Base-by-base conservation (phyloP, 2,329 filamentous ascomycete species). In the Clonostachys solani region DNA sequence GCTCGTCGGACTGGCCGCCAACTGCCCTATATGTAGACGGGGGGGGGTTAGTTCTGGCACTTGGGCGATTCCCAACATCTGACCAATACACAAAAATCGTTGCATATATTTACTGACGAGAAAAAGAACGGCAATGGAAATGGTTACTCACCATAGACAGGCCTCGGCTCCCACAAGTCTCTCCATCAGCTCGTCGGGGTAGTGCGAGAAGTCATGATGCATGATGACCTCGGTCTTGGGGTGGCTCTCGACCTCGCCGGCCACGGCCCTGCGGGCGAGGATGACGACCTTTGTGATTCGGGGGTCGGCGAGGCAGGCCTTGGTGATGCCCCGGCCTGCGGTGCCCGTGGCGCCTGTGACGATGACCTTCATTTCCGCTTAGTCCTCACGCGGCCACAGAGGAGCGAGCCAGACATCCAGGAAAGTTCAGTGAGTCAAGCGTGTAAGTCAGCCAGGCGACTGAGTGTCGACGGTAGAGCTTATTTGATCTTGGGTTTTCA, bases 81-180 rank as follows among this genome's bases (percentile, higher is more conserved):
- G n/a, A 29, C 3, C 23, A 10, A 10, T 10, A 10, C 23, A 29
- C 23, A 29, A 29, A 4, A 2, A 19, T 10, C 23, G 23, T 29
- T 29, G 9, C 19, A 29, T 29, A 29, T 29, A 40, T 40, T 16
- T 5, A 29, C 37, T 8, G 12, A 45, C 12, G 13, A 12, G 6
- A 40, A 16, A 17, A n/a, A 33, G 15, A 10, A 8, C 29, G 23
- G 16, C 15, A 13, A 42, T 23, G 33, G 5, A 15, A 16, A 10
- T n/a, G n/a, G n/a, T n/a, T n/a, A 73, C 72, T 37, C 77, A 84
- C 84, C 84, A 88, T 23, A 88, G 72, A 55, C 80, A 84, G 1
- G 77, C 83, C 41, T 81, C 72, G 1, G 81, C 81, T 15, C 79
- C 83, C 12, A 71, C 60, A 1, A 67, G 67, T 19, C 55, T 54